phyloP scores from a whole-genome alignment of 495 filamentous ascomycete species.

The Aspergillus ostianus region DNA sequence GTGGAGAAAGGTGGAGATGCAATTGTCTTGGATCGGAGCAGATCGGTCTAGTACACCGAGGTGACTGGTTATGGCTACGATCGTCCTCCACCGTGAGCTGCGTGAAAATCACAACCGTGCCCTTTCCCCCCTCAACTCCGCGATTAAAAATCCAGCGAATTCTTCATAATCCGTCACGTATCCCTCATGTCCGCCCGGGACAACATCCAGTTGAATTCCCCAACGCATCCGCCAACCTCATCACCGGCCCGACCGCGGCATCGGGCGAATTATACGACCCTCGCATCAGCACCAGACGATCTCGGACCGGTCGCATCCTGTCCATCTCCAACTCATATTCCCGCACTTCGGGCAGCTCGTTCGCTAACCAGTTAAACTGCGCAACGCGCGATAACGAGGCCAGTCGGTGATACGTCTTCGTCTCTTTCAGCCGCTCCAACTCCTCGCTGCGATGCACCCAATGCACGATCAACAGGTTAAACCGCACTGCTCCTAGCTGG shows the following conservation, averaged over 20 bases:
- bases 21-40: background rate
- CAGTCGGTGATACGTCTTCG: background rate
- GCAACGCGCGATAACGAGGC: background rate
- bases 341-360: slow-evolving; percentile 1
- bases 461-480: background rate
- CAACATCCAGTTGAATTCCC: background rate
- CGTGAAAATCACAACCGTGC: background rate
- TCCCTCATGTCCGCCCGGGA: slow-evolving; percentile 3
- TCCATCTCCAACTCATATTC: background rate
- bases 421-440: background rate
- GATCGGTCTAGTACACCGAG: background rate
- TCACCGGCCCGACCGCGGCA: background rate
- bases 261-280: background rate
- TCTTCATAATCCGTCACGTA: slow-evolving; percentile 2
- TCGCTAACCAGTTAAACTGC: background rate
- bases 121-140: background rate
- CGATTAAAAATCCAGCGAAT: background rate
- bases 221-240: background rate
- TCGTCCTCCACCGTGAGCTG: too few species aligned
- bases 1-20: background rate
- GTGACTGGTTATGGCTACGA: background rate
- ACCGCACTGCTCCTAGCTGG: background rate
- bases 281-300: background rate
- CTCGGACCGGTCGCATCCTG: background rate
- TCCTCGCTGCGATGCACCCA: background rate